Evolutionary conservation across 441 rosid genomes (phyloP), one percentile per base, ranked within the genome.

Genomic region (Sinapis alba): DNA sequence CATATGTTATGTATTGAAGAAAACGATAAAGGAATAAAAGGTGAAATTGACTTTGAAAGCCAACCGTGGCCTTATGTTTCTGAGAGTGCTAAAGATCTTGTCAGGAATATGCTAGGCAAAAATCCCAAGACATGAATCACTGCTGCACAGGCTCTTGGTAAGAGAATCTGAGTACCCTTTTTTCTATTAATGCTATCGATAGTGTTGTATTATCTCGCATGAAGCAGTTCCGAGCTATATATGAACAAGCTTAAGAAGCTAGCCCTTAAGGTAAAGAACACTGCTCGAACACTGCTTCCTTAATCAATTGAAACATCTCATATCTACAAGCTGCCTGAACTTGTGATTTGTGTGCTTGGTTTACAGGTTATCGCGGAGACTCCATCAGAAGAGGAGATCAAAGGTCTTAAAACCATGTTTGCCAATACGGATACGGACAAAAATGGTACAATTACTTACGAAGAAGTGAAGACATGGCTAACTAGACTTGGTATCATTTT

Each of bases 141-240:
- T 60, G 81, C 97, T 1, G 84, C 88, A 30, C 87, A 92, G 85
- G 95, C 87, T 71, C 97, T 94, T 78, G 98, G 99, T 94, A 57
- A n/a, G n/a, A n/a, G n/a, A n/a, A n/a, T n/a, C n/a, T n/a, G n/a
- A n/a, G n/a, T n/a, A n/a, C n/a, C n/a, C n/a, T n/a, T n/a, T n/a
- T n/a, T n/a, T n/a, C n/a, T n/a, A n/a, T n/a, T n/a, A n/a, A n/a
- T n/a, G n/a, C 94, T 30, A 85, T 90, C 51, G 90, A 86, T 62
- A 90, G 83, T 77, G 97, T 94, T 11, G 97, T 92, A 67, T 89
- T 94, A 10, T 87, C 96, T 34, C 78, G 94, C 71, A 85, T 94
- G 97, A 94, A 90, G 85, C 97, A 94, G 79, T 92, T 94, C 80
- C 87, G 95, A 74, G 97, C 91, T 60, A 90, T n/a, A n/a, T n/a